Conservation (phyloP, 2,329 filamentous ascomycete genomes). For the Pestalotiopsis sp. region DNA sequence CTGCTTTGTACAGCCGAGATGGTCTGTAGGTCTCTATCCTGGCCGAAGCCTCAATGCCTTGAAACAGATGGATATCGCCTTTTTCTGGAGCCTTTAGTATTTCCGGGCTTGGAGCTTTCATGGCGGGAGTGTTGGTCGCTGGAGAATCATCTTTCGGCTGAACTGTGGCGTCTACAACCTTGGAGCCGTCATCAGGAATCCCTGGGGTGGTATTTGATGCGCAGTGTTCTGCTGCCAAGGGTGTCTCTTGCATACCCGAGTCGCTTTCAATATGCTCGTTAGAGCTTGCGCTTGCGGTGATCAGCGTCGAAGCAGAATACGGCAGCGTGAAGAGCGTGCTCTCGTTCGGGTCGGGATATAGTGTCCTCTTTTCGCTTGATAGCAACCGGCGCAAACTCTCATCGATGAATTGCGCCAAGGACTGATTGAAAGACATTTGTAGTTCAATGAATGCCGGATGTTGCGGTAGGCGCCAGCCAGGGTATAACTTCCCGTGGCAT, state of each 20-base stretch:
- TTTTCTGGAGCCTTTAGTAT: not conserved
- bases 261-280: not conserved
- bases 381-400: not conserved
- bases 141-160: too few species aligned
- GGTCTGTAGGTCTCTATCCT: not conserved
- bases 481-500: not conserved
- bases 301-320: not conserved
- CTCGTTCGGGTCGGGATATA: not conserved
- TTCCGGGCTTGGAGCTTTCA: too few species aligned
- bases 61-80: not conserved
- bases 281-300: not conserved
- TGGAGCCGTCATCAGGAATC: not conserved
- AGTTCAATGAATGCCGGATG: not conserved
- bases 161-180: not conserved
- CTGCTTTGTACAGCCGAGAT: not conserved
- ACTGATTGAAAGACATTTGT: not conserved
- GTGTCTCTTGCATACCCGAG: too few species aligned
- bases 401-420: not conserved
- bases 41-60: not conserved
- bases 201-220: not conserved
- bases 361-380: not conserved
- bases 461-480: not conserved
- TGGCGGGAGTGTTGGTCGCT: too few species aligned
- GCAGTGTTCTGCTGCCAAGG: not conserved
- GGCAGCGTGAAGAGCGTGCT: not conserved